Base-by-base conservation (phyloP, 495 filamentous ascomycete species). In the Paragyromitra xinjiangensis region DNA sequence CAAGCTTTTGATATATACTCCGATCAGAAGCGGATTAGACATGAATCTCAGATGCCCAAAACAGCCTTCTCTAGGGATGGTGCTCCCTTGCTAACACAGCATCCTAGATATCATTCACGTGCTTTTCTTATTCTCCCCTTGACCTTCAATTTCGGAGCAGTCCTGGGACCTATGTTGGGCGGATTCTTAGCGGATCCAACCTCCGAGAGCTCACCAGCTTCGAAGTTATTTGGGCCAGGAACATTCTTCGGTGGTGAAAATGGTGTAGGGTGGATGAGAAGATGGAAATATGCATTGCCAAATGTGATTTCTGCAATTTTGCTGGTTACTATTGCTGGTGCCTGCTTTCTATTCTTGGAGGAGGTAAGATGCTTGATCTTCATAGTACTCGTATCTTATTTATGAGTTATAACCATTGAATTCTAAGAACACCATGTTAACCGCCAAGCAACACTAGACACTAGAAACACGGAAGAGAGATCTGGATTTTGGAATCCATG, bases 141-240 rank as follows among this genome's bases (percentile, higher is more conserved):
- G 86, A 90, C 89, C 94, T 71, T 84, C 80, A 59, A 84, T 83
- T 55, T 67, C 50, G 94, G 94, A 1, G 91, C 89, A 44, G 92
- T 97, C 39, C 90, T 98, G 78, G 95, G 95, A 0, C 95, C 95
- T 0, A 89, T 90, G 0, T 90, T 98, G 80, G 95, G 95, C 22
- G 95, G 95, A 2, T 90, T 91, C 45, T 89, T 97, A 67, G 92
- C 93, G 12, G 89, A 92, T 61, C 95, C 94, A 3, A 88, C 89
- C 0, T 84, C 87, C 50, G 88, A 91, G 53, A 87, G 14, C 6
- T 75, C 73, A 12, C 66, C 66, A 16, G 58, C 12, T 8, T 63
- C 58, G 34, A 75, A 58, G 14, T 84, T 86, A 16, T 91, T 85
- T 59, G 87, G 90, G 69, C 90, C 92, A 39, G 66, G 3, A 82